Percentiles rank a stretch among this genome's conserved stretches.
Evolutionary conservation across 1,139 yeast species (phyloP).

Genomic region (Meyerozyma smithsonii): DNA sequence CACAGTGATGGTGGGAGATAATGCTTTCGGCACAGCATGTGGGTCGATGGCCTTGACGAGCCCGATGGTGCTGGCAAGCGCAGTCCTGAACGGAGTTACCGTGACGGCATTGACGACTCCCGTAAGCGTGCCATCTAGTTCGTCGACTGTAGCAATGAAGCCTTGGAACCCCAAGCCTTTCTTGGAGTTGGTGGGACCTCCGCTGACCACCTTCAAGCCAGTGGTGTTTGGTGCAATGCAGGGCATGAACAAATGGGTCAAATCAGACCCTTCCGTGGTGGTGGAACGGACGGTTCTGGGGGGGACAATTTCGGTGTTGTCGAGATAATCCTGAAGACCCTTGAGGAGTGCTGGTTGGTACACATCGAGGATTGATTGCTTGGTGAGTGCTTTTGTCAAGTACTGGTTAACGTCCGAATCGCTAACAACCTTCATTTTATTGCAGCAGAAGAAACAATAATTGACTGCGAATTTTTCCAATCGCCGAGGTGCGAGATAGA

Average conservation of each 20-base stretch:
- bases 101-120: slow-evolving; percentile 58
- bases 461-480: too few relatives aligned
- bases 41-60: slow-evolving; percentile 32
- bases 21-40: neutral
- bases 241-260: slow-evolving; percentile 64
- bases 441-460: neutral
- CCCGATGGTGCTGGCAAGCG: slow-evolving; percentile 52
- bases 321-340: slow-evolving; percentile 19
- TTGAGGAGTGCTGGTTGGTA: slow-evolving; percentile 26
- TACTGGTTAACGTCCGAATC: slow-evolving; percentile 19
- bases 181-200: slow-evolving; percentile 34
- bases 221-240: slow-evolving; percentile 46
- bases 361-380: slow-evolving; percentile 16
- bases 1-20: slow-evolving; percentile 24
- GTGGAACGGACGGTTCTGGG: slow-evolving; percentile 28
- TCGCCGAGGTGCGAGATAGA: too few relatives aligned
- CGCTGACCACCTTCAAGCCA: slow-evolving; percentile 46
- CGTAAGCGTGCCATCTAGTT: slow-evolving; percentile 42
- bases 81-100: slow-evolving; percentile 66
- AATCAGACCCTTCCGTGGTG: slow-evolving; percentile 23
- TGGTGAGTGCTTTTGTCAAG: slow-evolving; percentile 15
- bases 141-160: slow-evolving; percentile 46
- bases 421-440: slow-evolving; percentile 25
- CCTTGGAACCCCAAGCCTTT: slow-evolving; percentile 48
- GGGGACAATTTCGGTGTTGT: slow-evolving; percentile 26